phyloP scores from a whole-genome alignment of 176 grass and related monocot genomes.

The Triticum dicoccoides region DNA sequence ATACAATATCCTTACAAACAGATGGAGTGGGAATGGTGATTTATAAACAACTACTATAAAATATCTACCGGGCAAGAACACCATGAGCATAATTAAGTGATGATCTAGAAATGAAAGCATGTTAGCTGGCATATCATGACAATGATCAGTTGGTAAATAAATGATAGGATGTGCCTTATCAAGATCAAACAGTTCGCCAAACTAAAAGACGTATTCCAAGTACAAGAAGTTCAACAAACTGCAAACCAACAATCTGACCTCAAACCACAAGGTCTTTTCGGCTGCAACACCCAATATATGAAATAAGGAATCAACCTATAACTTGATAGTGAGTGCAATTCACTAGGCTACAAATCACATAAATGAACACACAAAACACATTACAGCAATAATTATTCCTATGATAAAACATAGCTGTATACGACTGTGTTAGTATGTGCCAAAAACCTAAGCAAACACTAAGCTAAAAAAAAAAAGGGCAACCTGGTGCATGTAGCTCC shows the following conservation, averaged over 20 bases:
- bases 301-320: neutral
- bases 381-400: neutral
- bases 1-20: neutral
- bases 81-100: neutral
- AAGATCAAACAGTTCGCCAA: neutral
- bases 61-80: neutral
- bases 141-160: neutral
- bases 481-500: too few species aligned
- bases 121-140: neutral
- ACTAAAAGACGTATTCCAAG: neutral
- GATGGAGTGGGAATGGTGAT: neutral
- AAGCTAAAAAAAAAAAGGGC: neutral
- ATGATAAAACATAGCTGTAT: neutral
- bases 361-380: neutral
- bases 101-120: neutral
- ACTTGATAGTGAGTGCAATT: constrained; percentile 4
- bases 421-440: neutral
- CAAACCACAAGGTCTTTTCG: neutral
- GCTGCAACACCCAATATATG: neutral
- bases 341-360: neutral
- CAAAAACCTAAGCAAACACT: constrained; percentile 7
- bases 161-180: neutral
- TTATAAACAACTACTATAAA: neutral
- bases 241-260: neutral
- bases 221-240: neutral